phyloP scores from a whole-genome alignment of 305 asterid genomes.

The Monarda citriodora region DNA sequence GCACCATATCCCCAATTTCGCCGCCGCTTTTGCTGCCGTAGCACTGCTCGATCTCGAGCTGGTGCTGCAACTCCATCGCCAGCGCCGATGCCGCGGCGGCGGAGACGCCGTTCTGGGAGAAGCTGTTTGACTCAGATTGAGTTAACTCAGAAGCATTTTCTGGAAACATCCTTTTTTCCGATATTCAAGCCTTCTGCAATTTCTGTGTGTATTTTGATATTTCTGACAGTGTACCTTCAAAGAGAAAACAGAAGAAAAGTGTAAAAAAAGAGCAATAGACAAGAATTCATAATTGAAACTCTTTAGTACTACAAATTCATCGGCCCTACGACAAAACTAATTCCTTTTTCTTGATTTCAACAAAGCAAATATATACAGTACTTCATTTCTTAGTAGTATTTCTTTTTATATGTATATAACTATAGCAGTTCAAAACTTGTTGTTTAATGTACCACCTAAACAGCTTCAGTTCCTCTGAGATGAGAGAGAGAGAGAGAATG shows the following conservation, averaged over 20 bases:
- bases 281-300: conserved; percentile 11
- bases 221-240: conserved; percentile 26
- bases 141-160: no score
- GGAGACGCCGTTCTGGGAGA: no score
- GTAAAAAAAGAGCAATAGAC: conserved; percentile 5
- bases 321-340: neutral
- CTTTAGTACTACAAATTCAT: neutral
- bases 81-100: no score
- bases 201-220: conserved; percentile 17
- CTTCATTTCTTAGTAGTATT: conserved; percentile 12
- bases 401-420: no score
- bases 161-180: conserved; percentile 45
- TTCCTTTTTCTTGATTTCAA: no score
- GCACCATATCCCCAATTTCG: conserved; percentile 25
- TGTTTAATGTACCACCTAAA: neutral
- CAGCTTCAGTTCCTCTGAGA: neutral
- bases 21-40: conserved; percentile 26
- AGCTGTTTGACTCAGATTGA: no score
- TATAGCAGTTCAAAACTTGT: no score
- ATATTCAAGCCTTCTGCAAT: neutral
- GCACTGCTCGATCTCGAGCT: conserved; percentile 49
- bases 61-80: conserved; percentile 71
- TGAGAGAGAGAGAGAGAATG: neutral
- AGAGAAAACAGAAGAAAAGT: conserved; percentile 8
- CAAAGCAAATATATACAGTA: neutral